Evolutionary conservation across 441 rosid species (phyloP), one percentile per base, ranked within the genome.

Genomic region (Syzygium malaccense): DNA sequence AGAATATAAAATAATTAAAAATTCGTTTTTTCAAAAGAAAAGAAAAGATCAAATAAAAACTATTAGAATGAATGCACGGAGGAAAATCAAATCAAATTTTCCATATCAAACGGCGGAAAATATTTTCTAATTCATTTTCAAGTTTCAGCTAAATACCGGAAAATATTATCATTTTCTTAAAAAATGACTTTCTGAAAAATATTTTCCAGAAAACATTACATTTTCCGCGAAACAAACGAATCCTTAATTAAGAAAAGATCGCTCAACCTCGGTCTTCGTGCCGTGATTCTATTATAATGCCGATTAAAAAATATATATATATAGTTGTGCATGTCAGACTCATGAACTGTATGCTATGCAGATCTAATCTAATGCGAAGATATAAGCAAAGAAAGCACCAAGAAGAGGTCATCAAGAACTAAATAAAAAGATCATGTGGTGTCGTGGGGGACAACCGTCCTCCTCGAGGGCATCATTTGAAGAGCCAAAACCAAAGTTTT

Each of bases 181-280:
- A 45, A 45, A 7, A 45, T 45, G 48, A 45, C 48, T 45, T 45
- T 0, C 13, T 5, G 71, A 2, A 62, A n/a, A n/a, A 14, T 62
- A 6, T 62, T 62, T 8, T 62, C 0, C 5, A 62, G 0, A 62
- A 1, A 62, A 1, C 0, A n/a, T n/a, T 3, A 45, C 0, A 62
- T 62, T 62, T 62, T 62, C 4, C 0, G 0, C 0, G 0, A 62
- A n/a, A 62, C 0, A n/a, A 62, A n/a, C 17, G 1, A 3, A 62
- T 3, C 0, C 3, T 33, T 19, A 4, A 68, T 68, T 19, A 33
- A 68, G 79, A 32, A 20, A 33, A 33, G 48, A 19, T 26, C 79
- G 48, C 33, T 68, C 19, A 33, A 18, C 79, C 79, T 68, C 26
- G 11, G 4, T 5, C 79, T 23, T 19, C 4, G 48, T 5, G 26